Base-by-base conservation (phyloP, 2,329 filamentous ascomycete species). In the Neurospora crassa region DNA sequence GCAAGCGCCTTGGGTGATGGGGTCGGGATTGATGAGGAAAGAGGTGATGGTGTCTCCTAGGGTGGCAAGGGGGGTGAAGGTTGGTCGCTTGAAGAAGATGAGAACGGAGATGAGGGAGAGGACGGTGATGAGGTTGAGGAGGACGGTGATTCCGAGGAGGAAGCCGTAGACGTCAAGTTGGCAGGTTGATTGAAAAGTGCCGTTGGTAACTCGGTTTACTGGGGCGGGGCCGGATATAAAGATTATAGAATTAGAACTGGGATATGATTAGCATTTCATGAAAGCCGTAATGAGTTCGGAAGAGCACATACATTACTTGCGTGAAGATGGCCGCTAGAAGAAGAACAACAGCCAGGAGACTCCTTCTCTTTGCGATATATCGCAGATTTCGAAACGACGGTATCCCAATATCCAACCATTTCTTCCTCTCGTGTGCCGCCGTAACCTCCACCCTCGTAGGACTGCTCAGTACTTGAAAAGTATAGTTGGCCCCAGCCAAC, bases 341-440 rank as follows among this genome's bases (percentile, higher is more conserved):
- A 42, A 85, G 75, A 47, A 81, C 72, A 43, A 78, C 75, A 45
- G 82, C 82, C 70, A 86, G 70, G 16, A 80, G 63, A 29, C 80
- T 79, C 71, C 84, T 79, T 16, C 79, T 78, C n/a, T 76, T 77
- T 18, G 83, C 82, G 70, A 87, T 82, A 69, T 81, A 77, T 14
- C 74, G 70, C 2, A 87, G 77, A 74, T 88, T 88, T 68, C 85
- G 81, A 40, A 87, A 69, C 12, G 86, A 87, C 7, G 85, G 84
- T 20, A 87, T 80, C 7, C 86, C 86, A 40, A 88, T 84, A 72
- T 88, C 85, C 69, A 88, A 77, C 86, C 85, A 87, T 67, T 76
- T 78, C 74, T 79, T 80, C 42, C 77, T 79, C 12, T 78, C 78
- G 73, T 88, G 86, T 5, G 85, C 85, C 14, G 74, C 76, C 40